These are phyloP conservation scores for Orbilia quercus DNA, from an alignment of 2,329 filamentous ascomycete genomes.

Conservation along the genomic window DNA sequence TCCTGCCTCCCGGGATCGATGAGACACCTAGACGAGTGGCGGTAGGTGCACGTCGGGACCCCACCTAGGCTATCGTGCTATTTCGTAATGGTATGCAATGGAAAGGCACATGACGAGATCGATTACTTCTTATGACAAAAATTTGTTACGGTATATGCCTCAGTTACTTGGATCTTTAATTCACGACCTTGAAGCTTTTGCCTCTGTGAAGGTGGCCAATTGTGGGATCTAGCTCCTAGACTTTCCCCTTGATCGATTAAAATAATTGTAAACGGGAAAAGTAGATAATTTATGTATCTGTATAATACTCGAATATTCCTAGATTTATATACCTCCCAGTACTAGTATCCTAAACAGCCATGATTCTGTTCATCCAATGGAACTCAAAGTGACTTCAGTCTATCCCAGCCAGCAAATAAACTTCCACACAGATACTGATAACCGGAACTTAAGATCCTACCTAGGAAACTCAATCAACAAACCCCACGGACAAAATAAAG, in stretches of 20 bases:
- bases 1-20: conserved; percentile 47
- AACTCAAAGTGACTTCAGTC: too few relatives aligned
- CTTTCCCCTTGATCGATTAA: too few relatives aligned
- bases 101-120: conserved; percentile 10
- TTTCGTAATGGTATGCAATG: conserved; percentile 4
- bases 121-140: neutral
- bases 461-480: conserved; percentile 21
- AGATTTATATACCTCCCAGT: too few relatives aligned
- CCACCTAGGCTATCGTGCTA: neutral
- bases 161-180: neutral
- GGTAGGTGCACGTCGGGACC: conserved; percentile 20
- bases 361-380: too few relatives aligned
- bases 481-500: conserved; percentile 2
- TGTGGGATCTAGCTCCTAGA: too few relatives aligned
- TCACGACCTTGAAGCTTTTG: too few relatives aligned
- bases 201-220: too few relatives aligned
- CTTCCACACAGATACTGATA: conserved; percentile 12
- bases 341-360: too few relatives aligned
- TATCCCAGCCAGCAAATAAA: too few relatives aligned
- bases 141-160: neutral
- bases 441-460: conserved; percentile 11
- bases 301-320: too few relatives aligned
- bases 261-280: too few relatives aligned
- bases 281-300: too few relatives aligned
- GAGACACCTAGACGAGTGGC: conserved; percentile 38